Conservation (phyloP, 768 basidiomycete genomes). For the Rickenella mellea region DNA sequence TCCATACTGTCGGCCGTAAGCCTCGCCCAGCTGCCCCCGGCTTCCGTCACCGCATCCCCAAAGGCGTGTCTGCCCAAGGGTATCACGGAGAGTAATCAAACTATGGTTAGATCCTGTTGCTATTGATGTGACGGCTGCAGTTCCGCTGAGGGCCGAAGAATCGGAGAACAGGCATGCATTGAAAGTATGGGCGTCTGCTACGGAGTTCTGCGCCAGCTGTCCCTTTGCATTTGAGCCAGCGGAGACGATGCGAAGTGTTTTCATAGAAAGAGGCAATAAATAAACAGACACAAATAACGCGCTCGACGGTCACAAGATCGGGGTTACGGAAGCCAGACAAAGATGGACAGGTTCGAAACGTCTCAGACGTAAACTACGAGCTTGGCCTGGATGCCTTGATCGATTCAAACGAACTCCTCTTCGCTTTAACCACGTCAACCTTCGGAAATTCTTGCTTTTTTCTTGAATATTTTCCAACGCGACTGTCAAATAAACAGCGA, state of each 20-base stretch:
- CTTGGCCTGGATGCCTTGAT: no score
- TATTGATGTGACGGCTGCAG: constrained; percentile 17
- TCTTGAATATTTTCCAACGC: no score
- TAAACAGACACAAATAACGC: no score
- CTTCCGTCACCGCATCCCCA: constrained; percentile 73
- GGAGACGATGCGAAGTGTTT: constrained; percentile 22
- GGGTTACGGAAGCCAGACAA: no score
- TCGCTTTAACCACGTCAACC: no score
- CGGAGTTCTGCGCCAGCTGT: constrained; percentile 31
- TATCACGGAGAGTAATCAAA: constrained; percentile 45
- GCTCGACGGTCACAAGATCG: no score
- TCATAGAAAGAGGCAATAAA: no score
- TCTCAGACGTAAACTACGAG: no score
- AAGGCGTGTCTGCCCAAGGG: constrained; percentile 28
- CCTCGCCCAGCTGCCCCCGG: constrained; percentile 61
- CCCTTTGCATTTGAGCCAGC: constrained; percentile 43
- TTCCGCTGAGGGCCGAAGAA: not conserved
- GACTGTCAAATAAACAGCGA: no score
- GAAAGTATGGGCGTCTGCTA: constrained; percentile 31
- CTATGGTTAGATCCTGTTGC: constrained; percentile 77
- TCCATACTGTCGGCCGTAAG: constrained; percentile 15
- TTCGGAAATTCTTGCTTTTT: no score
- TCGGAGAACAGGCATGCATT: constrained; percentile 23
- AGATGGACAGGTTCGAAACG: no score
- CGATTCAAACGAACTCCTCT: no score